Evolutionary conservation across 2,329 filamentous ascomycete species (phyloP).

Genomic region (Ustulina deusta): DNA sequence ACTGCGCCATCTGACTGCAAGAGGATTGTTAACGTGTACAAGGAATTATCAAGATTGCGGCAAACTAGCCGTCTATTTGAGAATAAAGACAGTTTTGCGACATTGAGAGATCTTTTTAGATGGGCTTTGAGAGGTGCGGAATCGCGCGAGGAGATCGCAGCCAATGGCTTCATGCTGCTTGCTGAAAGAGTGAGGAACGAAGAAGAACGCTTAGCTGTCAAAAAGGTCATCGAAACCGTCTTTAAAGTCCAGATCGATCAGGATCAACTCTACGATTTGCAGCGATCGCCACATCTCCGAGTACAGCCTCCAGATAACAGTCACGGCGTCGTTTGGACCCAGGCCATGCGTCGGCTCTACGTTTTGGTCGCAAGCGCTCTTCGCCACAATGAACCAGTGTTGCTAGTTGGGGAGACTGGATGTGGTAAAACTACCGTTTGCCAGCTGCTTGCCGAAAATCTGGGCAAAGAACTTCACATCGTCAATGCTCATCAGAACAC

Average conservation of each 20-base stretch:
- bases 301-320: slow-evolving; percentile 60
- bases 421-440: slow-evolving; percentile 98
- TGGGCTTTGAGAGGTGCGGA: slow-evolving; percentile 92
- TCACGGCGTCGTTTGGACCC: slow-evolving; percentile 89
- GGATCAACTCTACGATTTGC: slow-evolving; percentile 75
- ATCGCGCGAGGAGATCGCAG: slow-evolving; percentile 86
- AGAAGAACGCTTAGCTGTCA: slow-evolving; percentile 87
- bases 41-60: slow-evolving; percentile 87
- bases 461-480: slow-evolving; percentile 81
- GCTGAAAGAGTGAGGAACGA: slow-evolving; percentile 93
- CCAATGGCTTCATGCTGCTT: slow-evolving; percentile 95
- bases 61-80: slow-evolving; percentile 95
- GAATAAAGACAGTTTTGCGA: slow-evolving; percentile 97
- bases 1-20: slow-evolving; percentile 91
- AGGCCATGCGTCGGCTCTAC: slow-evolving; percentile 91
- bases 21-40: slow-evolving; percentile 92
- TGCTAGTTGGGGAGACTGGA: slow-evolving; percentile 95
- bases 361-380: slow-evolving; percentile 89
- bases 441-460: slow-evolving; percentile 87
- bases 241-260: slow-evolving; percentile 89
- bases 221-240: slow-evolving; percentile 86
- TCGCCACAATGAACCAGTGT: slow-evolving; percentile 89
- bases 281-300: slow-evolving; percentile 67
- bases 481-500: slow-evolving; percentile 99
- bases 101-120: slow-evolving; percentile 91